phyloP scores from a whole-genome alignment of 192 early-diverging fungal genomes.

The Kickxella alabastrina region DNA sequence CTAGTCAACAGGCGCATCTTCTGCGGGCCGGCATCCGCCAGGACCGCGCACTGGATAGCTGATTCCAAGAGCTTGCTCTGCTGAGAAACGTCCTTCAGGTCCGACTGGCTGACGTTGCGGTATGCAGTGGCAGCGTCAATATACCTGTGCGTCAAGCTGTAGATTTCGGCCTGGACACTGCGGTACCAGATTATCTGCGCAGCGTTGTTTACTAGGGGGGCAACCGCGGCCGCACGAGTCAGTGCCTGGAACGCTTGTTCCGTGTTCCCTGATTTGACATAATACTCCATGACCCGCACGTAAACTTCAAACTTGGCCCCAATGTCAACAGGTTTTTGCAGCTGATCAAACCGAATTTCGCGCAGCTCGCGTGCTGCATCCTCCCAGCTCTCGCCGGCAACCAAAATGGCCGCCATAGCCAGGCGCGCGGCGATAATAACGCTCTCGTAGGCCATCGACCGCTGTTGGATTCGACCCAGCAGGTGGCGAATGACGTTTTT shows the following conservation, averaged over 20 bases:
- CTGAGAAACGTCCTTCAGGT: slow-evolving; percentile 59
- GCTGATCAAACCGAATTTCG: slow-evolving; percentile 88
- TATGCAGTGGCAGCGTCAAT: slow-evolving; percentile 81
- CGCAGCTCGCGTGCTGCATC: slow-evolving; percentile 83
- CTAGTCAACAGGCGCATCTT: slow-evolving; percentile 82
- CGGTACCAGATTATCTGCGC: slow-evolving; percentile 65
- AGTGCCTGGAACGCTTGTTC: slow-evolving; percentile 77
- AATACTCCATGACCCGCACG: slow-evolving; percentile 77
- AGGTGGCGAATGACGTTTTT: slow-evolving; percentile 63
- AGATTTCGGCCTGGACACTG: slow-evolving; percentile 73
- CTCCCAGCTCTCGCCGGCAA: slow-evolving; percentile 71
- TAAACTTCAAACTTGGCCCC: slow-evolving; percentile 77
- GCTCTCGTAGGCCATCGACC: slow-evolving; percentile 81
- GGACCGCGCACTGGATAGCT: slow-evolving; percentile 86
- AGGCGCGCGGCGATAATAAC: slow-evolving; percentile 56
- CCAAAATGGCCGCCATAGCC: slow-evolving; percentile 69
- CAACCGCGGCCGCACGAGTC: slow-evolving; percentile 73
- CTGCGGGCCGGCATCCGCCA: slow-evolving; percentile 88
- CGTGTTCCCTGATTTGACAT: slow-evolving; percentile 81
- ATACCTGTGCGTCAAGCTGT: slow-evolving; percentile 84
- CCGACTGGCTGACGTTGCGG: slow-evolving; percentile 75
- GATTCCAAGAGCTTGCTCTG: slow-evolving; percentile 57
- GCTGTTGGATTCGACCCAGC: slow-evolving; percentile 65
- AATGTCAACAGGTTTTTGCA: slow-evolving; percentile 63
- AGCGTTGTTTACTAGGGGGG: slow-evolving; percentile 55